Conservation (phyloP, 2,329 filamentous ascomycete genomes). For the Penicillium glabrum region DNA sequence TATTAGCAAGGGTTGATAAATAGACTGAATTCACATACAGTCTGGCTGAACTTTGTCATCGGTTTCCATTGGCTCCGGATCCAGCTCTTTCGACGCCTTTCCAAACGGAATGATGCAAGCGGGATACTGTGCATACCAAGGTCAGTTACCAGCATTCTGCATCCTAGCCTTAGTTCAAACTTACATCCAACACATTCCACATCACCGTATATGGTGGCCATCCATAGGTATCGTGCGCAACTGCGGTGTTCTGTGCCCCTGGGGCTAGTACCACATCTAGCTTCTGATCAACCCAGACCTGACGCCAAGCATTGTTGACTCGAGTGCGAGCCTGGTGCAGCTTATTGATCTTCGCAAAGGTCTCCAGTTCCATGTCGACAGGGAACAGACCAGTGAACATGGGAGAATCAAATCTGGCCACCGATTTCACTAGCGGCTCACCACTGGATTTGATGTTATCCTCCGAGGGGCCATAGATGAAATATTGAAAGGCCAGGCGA, state of each 20-base stretch:
- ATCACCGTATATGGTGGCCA: slow-evolving; percentile 48
- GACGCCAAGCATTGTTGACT: slow-evolving; percentile 44
- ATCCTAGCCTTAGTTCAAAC: slow-evolving; percentile 15
- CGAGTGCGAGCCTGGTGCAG: slow-evolving; percentile 41
- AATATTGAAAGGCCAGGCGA: slow-evolving; percentile 44
- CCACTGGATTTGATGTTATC: slow-evolving; percentile 39
- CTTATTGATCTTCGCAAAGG: slow-evolving; percentile 43
- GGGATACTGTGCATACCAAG: slow-evolving; percentile 43
- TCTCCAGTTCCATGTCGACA: slow-evolving; percentile 21
- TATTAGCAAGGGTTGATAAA: background rate
- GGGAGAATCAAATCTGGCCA: slow-evolving; percentile 27
- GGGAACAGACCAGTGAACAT: slow-evolving; percentile 33
- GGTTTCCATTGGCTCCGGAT: slow-evolving; percentile 33
- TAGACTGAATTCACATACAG: slow-evolving; percentile 16
- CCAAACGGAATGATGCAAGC: slow-evolving; percentile 51
- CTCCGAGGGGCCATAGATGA: slow-evolving; percentile 25
- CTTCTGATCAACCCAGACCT: slow-evolving; percentile 41
- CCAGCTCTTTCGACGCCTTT: slow-evolving; percentile 43
- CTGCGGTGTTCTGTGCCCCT: slow-evolving; percentile 52
- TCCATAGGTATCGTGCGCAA: slow-evolving; percentile 49
- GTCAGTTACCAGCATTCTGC: background rate
- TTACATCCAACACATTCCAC: slow-evolving; percentile 54
- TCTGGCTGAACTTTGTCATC: slow-evolving; percentile 29
- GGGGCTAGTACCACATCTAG: slow-evolving; percentile 55
- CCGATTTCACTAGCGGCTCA: slow-evolving; percentile 47